Percentiles rank a stretch among this genome's conserved stretches.
Conservation (phyloP, 176 grass and related monocot genomes). For the Poa annua region DNA sequence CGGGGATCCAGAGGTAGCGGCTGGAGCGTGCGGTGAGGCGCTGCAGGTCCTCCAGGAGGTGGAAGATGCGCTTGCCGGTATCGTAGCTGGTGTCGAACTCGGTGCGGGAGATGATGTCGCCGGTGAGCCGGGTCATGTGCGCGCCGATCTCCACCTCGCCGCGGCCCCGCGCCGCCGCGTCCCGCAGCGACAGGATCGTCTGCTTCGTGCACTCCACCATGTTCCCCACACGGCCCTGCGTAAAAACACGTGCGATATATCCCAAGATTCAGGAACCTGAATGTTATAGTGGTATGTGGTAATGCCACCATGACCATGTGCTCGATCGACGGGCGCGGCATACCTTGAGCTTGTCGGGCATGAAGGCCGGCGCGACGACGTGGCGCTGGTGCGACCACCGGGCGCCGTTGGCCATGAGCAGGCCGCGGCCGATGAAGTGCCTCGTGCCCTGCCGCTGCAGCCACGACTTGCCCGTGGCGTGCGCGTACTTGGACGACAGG, state of each 20-base stretch:
- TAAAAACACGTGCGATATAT: neutral
- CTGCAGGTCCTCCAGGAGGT: slow-evolving; percentile 73
- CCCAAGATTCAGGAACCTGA: neutral
- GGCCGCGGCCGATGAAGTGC: slow-evolving; percentile 82
- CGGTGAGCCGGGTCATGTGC: slow-evolving; percentile 76
- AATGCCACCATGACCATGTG: neutral
- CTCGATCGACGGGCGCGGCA: neutral
- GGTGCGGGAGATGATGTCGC: slow-evolving; percentile 85
- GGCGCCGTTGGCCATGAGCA: slow-evolving; percentile 90
- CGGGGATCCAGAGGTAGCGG: slow-evolving; percentile 87
- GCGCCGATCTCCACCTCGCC: slow-evolving; percentile 75
- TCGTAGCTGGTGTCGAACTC: slow-evolving; percentile 92
- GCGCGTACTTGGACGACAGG: slow-evolving; percentile 78
- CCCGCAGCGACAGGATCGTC: slow-evolving; percentile 49
- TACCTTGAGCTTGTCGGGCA: slow-evolving; percentile 94
- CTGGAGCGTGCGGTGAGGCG: slow-evolving; percentile 68
- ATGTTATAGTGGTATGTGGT: neutral
- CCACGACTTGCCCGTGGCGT: slow-evolving; percentile 81
- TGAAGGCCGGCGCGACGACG: slow-evolving; percentile 92
- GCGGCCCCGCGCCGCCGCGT: slow-evolving; percentile 31
- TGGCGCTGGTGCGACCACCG: slow-evolving; percentile 92
- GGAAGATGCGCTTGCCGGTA: slow-evolving; percentile 70
- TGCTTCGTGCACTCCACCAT: slow-evolving; percentile 90
- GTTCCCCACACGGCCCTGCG: slow-evolving; percentile 68
- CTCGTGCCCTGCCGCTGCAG: slow-evolving; percentile 71